phyloP scores from a whole-genome alignment of 495 filamentous ascomycete genomes.

The Annulohypoxylon stygium region DNA sequence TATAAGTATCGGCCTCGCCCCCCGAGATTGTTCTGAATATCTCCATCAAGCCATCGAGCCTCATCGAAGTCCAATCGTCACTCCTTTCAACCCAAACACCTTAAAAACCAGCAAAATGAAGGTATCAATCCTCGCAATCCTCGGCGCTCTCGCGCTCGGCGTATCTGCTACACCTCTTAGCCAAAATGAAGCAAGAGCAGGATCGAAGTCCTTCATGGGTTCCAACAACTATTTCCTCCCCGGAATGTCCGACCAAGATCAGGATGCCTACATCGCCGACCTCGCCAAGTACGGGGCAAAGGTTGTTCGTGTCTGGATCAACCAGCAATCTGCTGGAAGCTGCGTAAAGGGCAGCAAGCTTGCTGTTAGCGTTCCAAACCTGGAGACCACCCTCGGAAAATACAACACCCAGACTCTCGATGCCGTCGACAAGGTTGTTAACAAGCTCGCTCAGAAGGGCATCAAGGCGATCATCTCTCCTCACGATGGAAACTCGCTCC shows the following conservation, averaged over 20 bases:
- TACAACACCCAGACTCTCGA: conserved; percentile 52
- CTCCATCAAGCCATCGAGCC: conserved; percentile 2
- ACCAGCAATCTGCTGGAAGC: conserved; percentile 26
- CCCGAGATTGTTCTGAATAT: background rate
- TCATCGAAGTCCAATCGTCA: background rate
- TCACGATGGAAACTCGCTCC: conserved; percentile 56
- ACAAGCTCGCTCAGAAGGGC: conserved; percentile 48
- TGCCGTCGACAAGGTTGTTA: conserved; percentile 52
- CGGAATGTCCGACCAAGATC: conserved; percentile 50
- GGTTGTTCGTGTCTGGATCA: conserved; percentile 56
- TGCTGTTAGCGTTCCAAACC: conserved; percentile 30
- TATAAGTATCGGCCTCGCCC: conserved; percentile 10
- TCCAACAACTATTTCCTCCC: conserved; percentile 56
- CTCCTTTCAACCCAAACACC: background rate
- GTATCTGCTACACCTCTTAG: conserved; percentile 14
- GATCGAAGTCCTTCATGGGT: conserved; percentile 38
- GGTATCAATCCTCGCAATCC: conserved; percentile 19
- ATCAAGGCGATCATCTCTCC: conserved; percentile 60
- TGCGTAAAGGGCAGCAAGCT: conserved; percentile 51
- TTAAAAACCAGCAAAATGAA: conserved; percentile 23
- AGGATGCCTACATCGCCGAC: conserved; percentile 52
- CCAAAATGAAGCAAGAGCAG: conserved; percentile 18
- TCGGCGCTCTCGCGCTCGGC: conserved; percentile 32
- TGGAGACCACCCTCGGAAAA: conserved; percentile 51
- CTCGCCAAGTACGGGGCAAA: conserved; percentile 51